These are phyloP conservation scores for Batkoa obscura DNA, from an alignment of 371 early-diverging fungal genomes.

Conservation along the genomic window DNA sequence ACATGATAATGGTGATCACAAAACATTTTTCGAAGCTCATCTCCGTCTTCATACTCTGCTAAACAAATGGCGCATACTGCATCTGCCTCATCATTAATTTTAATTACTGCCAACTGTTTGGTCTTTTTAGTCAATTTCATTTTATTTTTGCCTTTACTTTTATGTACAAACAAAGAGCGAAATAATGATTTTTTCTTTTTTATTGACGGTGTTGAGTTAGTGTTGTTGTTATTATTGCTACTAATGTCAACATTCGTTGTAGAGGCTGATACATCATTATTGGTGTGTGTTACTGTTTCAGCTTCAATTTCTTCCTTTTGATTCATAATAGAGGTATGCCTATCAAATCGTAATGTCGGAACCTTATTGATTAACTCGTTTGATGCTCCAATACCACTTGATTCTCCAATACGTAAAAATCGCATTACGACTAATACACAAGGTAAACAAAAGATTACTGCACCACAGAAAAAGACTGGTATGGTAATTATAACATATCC, in stretches of 20 bases:
- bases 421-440: slow-evolving; percentile 36
- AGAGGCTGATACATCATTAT: background rate
- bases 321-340: background rate
- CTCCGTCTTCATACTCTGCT: slow-evolving; percentile 38
- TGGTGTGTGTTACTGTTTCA: background rate
- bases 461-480: slow-evolving; percentile 34
- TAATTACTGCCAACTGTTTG: background rate
- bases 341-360: slow-evolving; percentile 10
- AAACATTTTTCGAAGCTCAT: slow-evolving; percentile 30
- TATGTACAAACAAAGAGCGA: background rate
- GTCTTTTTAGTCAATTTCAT: background rate
- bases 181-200: background rate
- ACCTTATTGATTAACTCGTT: slow-evolving; percentile 9
- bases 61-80: slow-evolving; percentile 41
- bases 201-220: background rate
- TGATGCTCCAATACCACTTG: slow-evolving; percentile 25
- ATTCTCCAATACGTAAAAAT: slow-evolving; percentile 31
- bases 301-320: background rate
- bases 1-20: slow-evolving; percentile 70
- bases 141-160: background rate
- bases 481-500: slow-evolving; percentile 45
- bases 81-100: slow-evolving; percentile 13
- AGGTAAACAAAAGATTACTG: slow-evolving; percentile 38
- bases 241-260: background rate
- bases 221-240: background rate